Conservation (phyloP, 2,329 filamentous ascomycete species). For the Graphilbum sp. region DNA sequence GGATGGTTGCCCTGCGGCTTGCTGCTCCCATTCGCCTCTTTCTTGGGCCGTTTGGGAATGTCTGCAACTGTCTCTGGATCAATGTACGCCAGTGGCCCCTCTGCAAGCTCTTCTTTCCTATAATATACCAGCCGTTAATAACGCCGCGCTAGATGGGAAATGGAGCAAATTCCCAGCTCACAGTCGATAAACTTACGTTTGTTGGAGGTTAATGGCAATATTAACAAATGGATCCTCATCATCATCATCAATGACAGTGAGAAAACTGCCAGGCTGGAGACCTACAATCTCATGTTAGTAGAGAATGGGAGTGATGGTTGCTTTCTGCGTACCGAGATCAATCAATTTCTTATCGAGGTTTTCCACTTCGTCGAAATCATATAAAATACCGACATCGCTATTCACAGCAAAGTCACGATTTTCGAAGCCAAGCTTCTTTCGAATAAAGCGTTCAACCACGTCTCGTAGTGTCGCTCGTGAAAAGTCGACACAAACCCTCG, state of each 20-base stretch:
- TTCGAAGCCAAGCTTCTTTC: conserved; percentile 54
- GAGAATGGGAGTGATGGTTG: conserved; percentile 1
- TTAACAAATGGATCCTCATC: conserved; percentile 63
- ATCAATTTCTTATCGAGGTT: conserved; percentile 66
- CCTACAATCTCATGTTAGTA: conserved; percentile 23
- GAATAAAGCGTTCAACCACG: conserved; percentile 60
- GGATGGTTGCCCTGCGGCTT: conserved; percentile 12
- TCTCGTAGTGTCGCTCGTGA: conserved; percentile 60
- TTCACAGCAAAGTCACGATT: conserved; percentile 60
- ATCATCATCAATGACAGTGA: conserved; percentile 76
- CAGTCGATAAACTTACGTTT: conserved; percentile 40
- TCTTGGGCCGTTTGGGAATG: conserved; percentile 40
- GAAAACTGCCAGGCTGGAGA: conserved; percentile 54
- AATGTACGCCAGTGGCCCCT: conserved; percentile 37
- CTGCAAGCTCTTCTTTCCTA: conserved; percentile 25
- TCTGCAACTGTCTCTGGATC: conserved; percentile 23
- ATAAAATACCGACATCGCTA: conserved; percentile 61
- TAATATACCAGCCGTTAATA: no score
- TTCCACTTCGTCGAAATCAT: conserved; percentile 77
- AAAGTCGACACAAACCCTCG: conserved; percentile 50
- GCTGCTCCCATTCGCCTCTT: conserved; percentile 25
- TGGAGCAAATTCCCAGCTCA: no score
- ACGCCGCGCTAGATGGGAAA: no score
- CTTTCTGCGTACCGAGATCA: conserved; percentile 47
- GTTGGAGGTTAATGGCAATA: conserved; percentile 53